phyloP scores from a whole-genome alignment of 495 filamentous ascomycete species.

The Amphirosellinia nigrospora region DNA sequence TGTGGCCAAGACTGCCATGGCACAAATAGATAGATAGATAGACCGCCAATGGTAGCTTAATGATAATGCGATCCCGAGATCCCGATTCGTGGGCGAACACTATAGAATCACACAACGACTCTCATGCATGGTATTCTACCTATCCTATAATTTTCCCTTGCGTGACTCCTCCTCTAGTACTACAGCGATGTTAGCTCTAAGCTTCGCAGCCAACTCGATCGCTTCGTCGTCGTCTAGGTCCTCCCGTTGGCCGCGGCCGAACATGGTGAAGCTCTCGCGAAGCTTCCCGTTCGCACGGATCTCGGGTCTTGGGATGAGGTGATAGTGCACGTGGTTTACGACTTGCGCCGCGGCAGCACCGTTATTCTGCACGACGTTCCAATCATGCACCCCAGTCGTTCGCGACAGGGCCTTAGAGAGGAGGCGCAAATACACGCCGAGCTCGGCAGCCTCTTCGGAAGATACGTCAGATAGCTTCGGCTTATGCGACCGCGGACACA shows the following conservation, averaged over 20 bases:
- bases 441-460: constrained; percentile 60
- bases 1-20: constrained; percentile 16
- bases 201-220: constrained; percentile 61
- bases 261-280: constrained; percentile 74
- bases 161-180: constrained; percentile 58
- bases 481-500: constrained; percentile 73
- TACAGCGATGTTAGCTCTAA: constrained; percentile 65
- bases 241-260: constrained; percentile 79
- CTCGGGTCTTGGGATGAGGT: constrained; percentile 80
- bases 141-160: constrained; percentile 37
- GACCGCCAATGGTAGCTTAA: constrained; percentile 26
- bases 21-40: constrained; percentile 33
- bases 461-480: constrained; percentile 72
- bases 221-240: constrained; percentile 90
- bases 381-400: constrained; percentile 70
- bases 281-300: constrained; percentile 48
- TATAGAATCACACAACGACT: neutral
- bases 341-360: constrained; percentile 87
- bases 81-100: neutral
- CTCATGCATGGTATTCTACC: neutral
- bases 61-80: constrained; percentile 15
- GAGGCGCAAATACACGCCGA: constrained; percentile 75
- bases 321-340: constrained; percentile 90
- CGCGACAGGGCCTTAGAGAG: constrained; percentile 72
- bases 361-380: constrained; percentile 97